A percentile compares a stretch with the other conserved stretches of the same genome.
phyloP scores from a whole-genome alignment of 2,329 filamentous ascomycete genomes.

The Pezicula neosporulosa region DNA sequence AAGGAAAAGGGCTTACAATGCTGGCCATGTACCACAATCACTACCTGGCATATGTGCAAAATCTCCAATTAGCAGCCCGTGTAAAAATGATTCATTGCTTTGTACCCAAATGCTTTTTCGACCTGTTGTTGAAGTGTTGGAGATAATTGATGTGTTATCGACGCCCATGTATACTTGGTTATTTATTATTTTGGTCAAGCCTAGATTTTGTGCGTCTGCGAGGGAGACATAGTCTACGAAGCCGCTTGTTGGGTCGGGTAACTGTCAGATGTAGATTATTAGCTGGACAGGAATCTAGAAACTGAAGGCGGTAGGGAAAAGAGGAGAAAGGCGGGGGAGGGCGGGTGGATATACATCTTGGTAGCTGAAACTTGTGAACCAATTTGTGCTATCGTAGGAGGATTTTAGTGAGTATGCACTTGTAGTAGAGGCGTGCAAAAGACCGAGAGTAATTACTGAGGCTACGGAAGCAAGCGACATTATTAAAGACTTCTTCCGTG shows the following conservation, averaged over 20 bases:
- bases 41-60: conserved; percentile 71
- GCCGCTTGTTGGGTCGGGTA: conserved; percentile 18
- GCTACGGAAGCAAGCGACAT: no score
- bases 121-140: conserved; percentile 35
- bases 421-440: no score
- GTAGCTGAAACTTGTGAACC: conserved; percentile 16
- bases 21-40: conserved; percentile 71
- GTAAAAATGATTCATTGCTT: conserved; percentile 57
- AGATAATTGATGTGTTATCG: conserved; percentile 16
- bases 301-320: neutral
- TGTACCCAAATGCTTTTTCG: conserved; percentile 62
- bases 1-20: conserved; percentile 42
- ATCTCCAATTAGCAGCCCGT: conserved; percentile 68
- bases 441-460: no score
- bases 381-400: conserved; percentile 17
- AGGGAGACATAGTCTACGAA: conserved; percentile 31
- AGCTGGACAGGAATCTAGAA: neutral
- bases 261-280: conserved; percentile 1
- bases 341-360: conserved; percentile 6
- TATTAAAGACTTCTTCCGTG: no score
- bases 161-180: conserved; percentile 53
- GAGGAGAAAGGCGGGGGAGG: no score
- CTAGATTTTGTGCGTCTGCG: conserved; percentile 45
- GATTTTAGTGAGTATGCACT: conserved; percentile 12
- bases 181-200: conserved; percentile 54